Conservation (phyloP, 2,329 filamentous ascomycete species). For the Alternaria ventricosa region DNA sequence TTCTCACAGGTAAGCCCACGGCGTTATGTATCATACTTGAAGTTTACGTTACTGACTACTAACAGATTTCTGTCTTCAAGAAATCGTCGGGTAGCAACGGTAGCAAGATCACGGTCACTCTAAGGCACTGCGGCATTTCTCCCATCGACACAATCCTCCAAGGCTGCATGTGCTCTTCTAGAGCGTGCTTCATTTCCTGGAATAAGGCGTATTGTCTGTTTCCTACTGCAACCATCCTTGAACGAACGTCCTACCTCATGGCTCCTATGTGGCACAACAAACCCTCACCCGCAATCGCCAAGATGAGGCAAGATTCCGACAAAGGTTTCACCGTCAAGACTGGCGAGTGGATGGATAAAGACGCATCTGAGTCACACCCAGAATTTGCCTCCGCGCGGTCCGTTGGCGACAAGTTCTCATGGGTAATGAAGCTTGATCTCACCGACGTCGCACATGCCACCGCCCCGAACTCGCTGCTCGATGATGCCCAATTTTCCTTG, state of each 20-base stretch:
- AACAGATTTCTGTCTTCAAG: background rate
- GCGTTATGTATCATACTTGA: background rate
- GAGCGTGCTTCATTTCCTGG: background rate
- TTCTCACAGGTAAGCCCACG: background rate
- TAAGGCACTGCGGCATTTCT: background rate
- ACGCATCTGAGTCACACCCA: background rate
- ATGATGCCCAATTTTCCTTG: background rate
- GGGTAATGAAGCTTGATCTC: background rate
- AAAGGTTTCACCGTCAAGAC: background rate
- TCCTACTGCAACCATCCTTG: background rate
- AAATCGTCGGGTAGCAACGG: background rate
- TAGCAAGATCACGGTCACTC: background rate
- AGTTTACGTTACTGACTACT: background rate
- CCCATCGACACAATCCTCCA: background rate
- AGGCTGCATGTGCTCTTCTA: background rate
- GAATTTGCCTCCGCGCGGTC: background rate
- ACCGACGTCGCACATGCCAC: background rate
- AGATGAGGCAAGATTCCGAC: background rate
- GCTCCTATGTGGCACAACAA: background rate
- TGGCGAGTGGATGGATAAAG: background rate
- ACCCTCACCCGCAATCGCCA: background rate
- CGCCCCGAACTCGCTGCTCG: background rate
- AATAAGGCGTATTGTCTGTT: background rate
- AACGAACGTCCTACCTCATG: background rate
- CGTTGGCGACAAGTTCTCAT: background rate